Conservation (phyloP, 2,329 filamentous ascomycete species). For the Intubia oerlemansii region DNA sequence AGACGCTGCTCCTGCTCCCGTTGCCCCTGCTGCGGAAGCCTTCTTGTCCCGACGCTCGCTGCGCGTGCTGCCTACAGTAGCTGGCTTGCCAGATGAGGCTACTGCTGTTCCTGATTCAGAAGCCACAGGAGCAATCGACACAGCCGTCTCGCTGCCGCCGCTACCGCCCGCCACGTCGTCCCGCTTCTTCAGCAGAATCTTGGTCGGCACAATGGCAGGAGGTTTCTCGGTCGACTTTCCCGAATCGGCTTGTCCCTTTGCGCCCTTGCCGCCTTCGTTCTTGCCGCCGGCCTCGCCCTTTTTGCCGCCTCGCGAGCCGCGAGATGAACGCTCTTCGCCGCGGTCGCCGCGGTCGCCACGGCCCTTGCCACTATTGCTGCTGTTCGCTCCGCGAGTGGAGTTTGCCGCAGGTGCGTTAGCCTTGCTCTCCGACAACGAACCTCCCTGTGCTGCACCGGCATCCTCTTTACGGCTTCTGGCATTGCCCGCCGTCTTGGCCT, state of each 20-base stretch:
- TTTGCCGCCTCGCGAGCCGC: constrained; percentile 9
- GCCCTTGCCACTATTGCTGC: constrained; percentile 1
- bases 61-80: too few species aligned
- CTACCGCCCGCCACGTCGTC: constrained; percentile 11
- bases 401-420: neutral
- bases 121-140: neutral
- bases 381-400: neutral
- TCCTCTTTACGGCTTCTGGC: too few species aligned
- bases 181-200: constrained; percentile 19
- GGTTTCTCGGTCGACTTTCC: neutral
- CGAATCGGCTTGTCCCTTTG: too few species aligned
- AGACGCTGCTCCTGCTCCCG: too few species aligned
- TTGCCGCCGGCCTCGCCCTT: constrained; percentile 5
- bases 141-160: too few species aligned
- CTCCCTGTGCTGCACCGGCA: too few species aligned
- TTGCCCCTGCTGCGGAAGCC: too few species aligned
- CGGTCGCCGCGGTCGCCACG: neutral
- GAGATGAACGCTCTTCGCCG: constrained; percentile 4
- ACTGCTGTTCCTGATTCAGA: too few species aligned
- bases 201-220: constrained; percentile 9
- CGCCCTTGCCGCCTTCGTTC: too few species aligned
- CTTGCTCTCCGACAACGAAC: too few species aligned
- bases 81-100: too few species aligned
- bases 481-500: constrained; percentile 1
- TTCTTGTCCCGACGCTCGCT: too few species aligned